These are phyloP conservation scores for Phaeodactylum tricornutum DNA, from an alignment of 108 stramenopile genomes.

Conservation along the genomic window DNA sequence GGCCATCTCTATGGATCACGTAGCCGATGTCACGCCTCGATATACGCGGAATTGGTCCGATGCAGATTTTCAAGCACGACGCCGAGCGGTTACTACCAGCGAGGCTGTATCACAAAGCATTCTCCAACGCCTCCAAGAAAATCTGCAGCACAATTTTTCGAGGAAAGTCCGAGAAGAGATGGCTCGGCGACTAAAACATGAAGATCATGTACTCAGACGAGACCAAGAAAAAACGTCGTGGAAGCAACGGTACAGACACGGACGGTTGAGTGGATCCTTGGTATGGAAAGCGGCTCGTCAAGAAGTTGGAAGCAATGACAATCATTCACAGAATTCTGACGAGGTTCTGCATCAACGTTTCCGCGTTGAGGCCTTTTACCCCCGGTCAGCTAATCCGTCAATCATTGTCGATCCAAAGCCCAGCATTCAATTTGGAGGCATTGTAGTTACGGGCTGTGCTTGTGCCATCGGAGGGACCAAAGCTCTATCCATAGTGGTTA, in stretches of 20 bases:
- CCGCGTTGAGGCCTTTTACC: constrained; percentile 44
- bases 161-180: neutral
- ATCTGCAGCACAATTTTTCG: neutral
- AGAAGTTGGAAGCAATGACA: constrained; percentile 37
- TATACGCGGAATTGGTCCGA: constrained; percentile 69
- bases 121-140: neutral
- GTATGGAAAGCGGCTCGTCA: constrained; percentile 58
- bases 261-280: constrained; percentile 55
- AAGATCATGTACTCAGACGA: constrained; percentile 14
- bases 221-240: constrained; percentile 26
- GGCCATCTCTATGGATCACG: constrained; percentile 44
- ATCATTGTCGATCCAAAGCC: constrained; percentile 21
- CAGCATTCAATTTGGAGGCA: constrained; percentile 15
- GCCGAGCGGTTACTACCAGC: constrained; percentile 31
- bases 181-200: constrained; percentile 8
- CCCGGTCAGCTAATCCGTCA: constrained; percentile 13
- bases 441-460: constrained; percentile 28
- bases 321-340: too few species aligned
- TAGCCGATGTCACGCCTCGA: constrained; percentile 86
- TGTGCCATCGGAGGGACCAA: constrained; percentile 39
- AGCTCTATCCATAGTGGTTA: constrained; percentile 48
- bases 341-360: too few species aligned
- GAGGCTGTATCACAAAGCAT: constrained; percentile 23
- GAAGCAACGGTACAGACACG: constrained; percentile 30
- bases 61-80: constrained; percentile 50